phyloP scores from a whole-genome alignment of 2,329 filamentous ascomycete genomes.

The Exophiala sp. region DNA sequence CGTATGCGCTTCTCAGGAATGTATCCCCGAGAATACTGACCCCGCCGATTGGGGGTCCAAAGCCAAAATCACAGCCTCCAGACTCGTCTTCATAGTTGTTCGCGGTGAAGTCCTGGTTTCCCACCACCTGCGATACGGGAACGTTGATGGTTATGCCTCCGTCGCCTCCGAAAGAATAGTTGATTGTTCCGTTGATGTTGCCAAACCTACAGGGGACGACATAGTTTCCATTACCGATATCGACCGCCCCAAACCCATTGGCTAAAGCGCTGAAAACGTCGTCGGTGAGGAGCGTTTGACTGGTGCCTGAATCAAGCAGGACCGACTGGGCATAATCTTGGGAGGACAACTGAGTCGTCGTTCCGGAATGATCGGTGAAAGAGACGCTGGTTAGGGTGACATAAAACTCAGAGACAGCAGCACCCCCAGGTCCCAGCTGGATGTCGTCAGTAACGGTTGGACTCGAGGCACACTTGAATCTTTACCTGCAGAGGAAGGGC shows the following conservation, averaged over 20 bases:
- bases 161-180: slow-evolving; percentile 50
- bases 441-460: too few relatives aligned
- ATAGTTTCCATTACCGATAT: slow-evolving; percentile 39
- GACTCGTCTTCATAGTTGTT: slow-evolving; percentile 49
- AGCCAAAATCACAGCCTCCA: slow-evolving; percentile 60
- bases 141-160: slow-evolving; percentile 31
- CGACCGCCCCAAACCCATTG: slow-evolving; percentile 50
- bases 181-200: slow-evolving; percentile 35
- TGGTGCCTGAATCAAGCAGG: slow-evolving; percentile 68
- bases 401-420: slow-evolving; percentile 54
- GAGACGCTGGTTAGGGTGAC: slow-evolving; percentile 41
- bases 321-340: slow-evolving; percentile 48
- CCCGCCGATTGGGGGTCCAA: slow-evolving; percentile 51
- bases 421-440: neutral
- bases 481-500: slow-evolving; percentile 50
- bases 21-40: slow-evolving; percentile 65
- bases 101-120: slow-evolving; percentile 31
- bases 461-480: too few relatives aligned
- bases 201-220: slow-evolving; percentile 40
- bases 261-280: slow-evolving; percentile 51
- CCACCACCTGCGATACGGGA: slow-evolving; percentile 50
- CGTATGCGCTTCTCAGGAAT: slow-evolving; percentile 66
- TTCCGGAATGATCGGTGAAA: slow-evolving; percentile 36
- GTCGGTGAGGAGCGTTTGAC: slow-evolving; percentile 61
- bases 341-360: slow-evolving; percentile 38